phyloP scores from a whole-genome alignment of 495 filamentous ascomycete genomes.

The Penicillium argentinense region DNA sequence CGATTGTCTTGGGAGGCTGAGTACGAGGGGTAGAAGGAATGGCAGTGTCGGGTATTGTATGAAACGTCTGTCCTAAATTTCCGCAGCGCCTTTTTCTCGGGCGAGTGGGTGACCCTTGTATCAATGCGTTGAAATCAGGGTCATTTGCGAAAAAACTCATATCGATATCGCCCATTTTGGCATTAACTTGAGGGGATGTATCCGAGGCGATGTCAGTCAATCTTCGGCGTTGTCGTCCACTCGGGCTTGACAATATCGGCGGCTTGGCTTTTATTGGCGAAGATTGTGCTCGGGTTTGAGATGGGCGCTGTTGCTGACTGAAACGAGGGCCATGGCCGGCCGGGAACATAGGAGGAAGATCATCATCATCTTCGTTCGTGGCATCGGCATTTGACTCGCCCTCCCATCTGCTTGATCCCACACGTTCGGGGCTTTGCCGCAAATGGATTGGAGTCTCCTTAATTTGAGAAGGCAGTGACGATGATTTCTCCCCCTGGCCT shows the following conservation, averaged over 20 bases:
- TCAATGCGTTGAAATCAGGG: conserved; percentile 37
- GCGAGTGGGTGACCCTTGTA: conserved; percentile 36
- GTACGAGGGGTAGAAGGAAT: conserved; percentile 32
- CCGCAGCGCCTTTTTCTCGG: conserved; percentile 42
- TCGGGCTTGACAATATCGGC: conserved; percentile 40
- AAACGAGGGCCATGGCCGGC: conserved; percentile 14
- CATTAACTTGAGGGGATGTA: conserved; percentile 37
- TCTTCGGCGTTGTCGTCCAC: conserved; percentile 41
- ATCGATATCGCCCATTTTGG: conserved; percentile 37
- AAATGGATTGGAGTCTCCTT: conserved; percentile 41
- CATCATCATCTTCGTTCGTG: conserved; percentile 42
- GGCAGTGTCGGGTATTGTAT: conserved; percentile 35
- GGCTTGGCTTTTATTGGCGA: conserved; percentile 32
- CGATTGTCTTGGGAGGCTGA: conserved; percentile 18
- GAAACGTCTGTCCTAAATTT: conserved; percentile 32
- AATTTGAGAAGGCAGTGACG: conserved; percentile 43
- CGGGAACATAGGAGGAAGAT: conserved; percentile 38
- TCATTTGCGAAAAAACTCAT: conserved; percentile 47
- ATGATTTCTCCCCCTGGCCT: conserved; percentile 29
- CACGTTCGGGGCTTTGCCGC: conserved; percentile 34
- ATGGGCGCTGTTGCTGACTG: conserved; percentile 27
- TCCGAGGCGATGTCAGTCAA: conserved; percentile 50
- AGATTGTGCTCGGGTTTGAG: conserved; percentile 23
- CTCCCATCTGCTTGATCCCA: conserved; percentile 26
- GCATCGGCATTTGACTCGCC: conserved; percentile 27